phyloP scores from a whole-genome alignment of 225 moss, liverwort and hornwort species.

The Lunularia cruciata region DNA sequence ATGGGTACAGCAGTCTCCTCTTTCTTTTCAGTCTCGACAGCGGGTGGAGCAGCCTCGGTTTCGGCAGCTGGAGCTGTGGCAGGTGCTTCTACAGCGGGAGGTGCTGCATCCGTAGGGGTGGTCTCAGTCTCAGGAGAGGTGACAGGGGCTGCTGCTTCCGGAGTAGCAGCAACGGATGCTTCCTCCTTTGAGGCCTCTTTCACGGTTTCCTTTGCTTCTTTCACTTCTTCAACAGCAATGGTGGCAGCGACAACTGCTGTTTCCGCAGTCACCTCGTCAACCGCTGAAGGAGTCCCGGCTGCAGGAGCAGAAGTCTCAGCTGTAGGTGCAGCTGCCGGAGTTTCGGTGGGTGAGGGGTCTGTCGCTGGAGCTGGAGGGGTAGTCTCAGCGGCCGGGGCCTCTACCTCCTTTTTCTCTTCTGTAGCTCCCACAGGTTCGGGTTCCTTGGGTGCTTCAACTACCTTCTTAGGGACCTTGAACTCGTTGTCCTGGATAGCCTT shows the following conservation, averaged over 20 bases:
- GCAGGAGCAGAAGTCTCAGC: slow-evolving; percentile 13
- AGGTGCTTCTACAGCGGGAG: not conserved
- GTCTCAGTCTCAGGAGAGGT: not conserved
- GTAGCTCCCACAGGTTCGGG: not conserved
- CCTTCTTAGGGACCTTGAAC: slow-evolving; percentile 44
- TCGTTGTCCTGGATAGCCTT: slow-evolving; percentile 44
- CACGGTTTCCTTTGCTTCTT: slow-evolving; percentile 20
- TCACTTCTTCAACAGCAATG: not conserved
- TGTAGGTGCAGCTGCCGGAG: slow-evolving; percentile 4
- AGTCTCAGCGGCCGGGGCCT: not conserved
- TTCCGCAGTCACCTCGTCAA: slow-evolving; percentile 36
- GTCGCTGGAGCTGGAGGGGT: not conserved
- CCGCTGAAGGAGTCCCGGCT: slow-evolving; percentile 27
- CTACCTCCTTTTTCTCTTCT: slow-evolving; percentile 3
- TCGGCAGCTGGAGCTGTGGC: not conserved
- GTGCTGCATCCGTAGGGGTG: not conserved
- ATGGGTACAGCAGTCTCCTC: not conserved
- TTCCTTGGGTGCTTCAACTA: not conserved
- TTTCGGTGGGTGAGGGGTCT: too few species aligned
- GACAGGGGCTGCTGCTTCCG: not conserved
- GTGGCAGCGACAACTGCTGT: slow-evolving; percentile 37
- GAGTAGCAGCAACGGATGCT: not conserved
- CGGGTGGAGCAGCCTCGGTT: slow-evolving; percentile 6
- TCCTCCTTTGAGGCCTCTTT: not conserved
- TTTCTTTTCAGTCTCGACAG: not conserved